These are phyloP conservation scores for Pyrenopolyporus hunteri DNA, from an alignment of 495 filamentous ascomycete species.

Conservation along the genomic window DNA sequence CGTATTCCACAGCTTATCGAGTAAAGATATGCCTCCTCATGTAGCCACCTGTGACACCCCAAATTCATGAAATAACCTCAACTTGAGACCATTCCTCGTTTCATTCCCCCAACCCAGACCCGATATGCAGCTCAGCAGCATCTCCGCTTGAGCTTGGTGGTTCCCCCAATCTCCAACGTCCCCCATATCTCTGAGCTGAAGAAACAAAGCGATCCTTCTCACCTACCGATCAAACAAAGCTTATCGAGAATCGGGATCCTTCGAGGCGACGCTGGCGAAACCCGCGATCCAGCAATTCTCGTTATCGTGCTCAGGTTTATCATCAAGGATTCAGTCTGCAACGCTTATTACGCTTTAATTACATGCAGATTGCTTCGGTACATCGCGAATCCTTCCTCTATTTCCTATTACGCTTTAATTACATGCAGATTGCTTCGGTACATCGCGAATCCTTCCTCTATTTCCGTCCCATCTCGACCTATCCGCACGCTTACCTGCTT, in stretches of 20 bases:
- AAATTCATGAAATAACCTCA: too few relatives aligned
- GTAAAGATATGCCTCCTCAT: too few relatives aligned
- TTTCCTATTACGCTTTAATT: conserved; percentile 4
- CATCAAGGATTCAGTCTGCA: not conserved
- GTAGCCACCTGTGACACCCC: not conserved
- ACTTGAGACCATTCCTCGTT: conserved; percentile 7
- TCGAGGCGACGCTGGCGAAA: conserved; percentile 1
- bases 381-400: conserved; percentile 25
- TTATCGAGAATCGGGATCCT: conserved; percentile 16
- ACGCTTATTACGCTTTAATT: conserved; percentile 7
- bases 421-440: conserved; percentile 28
- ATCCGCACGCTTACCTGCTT: not conserved
- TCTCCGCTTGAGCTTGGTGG: not conserved
- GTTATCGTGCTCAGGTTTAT: too few relatives aligned
- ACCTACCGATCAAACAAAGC: conserved; percentile 11
- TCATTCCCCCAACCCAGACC: conserved; percentile 3
- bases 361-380: conserved; percentile 28
- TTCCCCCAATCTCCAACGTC: not conserved
- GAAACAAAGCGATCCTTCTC: conserved; percentile 21
- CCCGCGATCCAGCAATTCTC: not conserved
- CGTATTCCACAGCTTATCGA: not conserved
- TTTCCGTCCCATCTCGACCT: not conserved
- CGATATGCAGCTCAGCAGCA: too few relatives aligned
- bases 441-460: conserved; percentile 25
- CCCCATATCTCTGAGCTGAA: conserved; percentile 12